These are phyloP conservation scores for Trametes maxima DNA, from an alignment of 768 basidiomycete species.

Conservation along the genomic window DNA sequence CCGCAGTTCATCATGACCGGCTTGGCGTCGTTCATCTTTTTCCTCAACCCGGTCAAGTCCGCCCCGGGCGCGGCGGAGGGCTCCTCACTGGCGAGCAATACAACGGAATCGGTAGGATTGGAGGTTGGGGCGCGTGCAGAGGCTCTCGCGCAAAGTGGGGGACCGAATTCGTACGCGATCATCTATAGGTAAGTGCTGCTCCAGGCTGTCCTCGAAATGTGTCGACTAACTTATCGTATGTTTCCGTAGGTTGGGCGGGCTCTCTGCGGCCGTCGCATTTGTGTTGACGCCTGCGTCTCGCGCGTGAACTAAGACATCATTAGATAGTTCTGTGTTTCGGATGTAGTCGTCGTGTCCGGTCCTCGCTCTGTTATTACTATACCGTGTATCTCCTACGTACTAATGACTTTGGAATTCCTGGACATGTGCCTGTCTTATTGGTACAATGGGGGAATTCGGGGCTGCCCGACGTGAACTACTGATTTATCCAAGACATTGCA, in stretches of 20 bases:
- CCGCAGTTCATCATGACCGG: slow-evolving; percentile 94
- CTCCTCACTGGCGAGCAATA: background rate
- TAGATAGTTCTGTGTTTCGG: background rate
- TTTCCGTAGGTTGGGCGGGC: slow-evolving; percentile 52
- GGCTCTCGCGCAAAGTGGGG: slow-evolving; percentile 32
- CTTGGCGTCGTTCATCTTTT: slow-evolving; percentile 80
- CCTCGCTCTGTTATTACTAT: background rate
- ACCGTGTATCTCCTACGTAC: background rate
- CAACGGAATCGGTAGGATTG: background rate
- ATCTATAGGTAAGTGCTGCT: slow-evolving; percentile 66
- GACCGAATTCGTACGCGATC: slow-evolving; percentile 73
- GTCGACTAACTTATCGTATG: background rate
- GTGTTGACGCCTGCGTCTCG: slow-evolving; percentile 56
- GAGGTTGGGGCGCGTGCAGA: slow-evolving; percentile 19
- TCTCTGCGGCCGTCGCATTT: slow-evolving; percentile 56
- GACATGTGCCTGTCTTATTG: background rate
- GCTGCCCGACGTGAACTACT: too few species aligned
- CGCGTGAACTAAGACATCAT: slow-evolving; percentile 49
- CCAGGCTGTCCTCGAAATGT: background rate
- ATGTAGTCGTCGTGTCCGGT: too few species aligned
- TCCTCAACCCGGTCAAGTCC: slow-evolving; percentile 70
- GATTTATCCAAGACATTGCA: too few species aligned
- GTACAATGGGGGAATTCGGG: too few species aligned
- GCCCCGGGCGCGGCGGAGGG: slow-evolving; percentile 19
- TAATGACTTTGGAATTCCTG: background rate